Evolutionary conservation across 1,284 basidiomycete genomes (phyloP).

Genomic region (Fistulinella cinereoalba): DNA sequence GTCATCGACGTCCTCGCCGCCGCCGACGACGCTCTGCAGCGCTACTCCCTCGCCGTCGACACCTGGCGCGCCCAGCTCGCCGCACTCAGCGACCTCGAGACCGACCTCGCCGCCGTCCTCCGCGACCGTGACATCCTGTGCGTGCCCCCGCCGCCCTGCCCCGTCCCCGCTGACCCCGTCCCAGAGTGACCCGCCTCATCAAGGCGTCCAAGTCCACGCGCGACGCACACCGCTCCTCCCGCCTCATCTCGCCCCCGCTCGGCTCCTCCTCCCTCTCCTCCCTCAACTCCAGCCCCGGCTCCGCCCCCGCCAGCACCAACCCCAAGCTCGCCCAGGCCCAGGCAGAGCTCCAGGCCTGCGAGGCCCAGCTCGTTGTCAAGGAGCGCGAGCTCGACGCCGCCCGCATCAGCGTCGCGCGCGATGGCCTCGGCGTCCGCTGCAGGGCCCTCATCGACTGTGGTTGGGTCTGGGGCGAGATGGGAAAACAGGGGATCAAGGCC

Average conservation of each 20-base stretch:
- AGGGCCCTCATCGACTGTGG: slow-evolving; percentile 66
- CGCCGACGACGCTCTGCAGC: slow-evolving; percentile 64
- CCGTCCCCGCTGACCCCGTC: too few relatives aligned
- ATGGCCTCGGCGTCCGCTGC: slow-evolving; percentile 60
- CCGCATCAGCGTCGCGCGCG: slow-evolving; percentile 50
- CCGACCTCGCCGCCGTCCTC: slow-evolving; percentile 64
- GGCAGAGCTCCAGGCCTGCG: slow-evolving; percentile 73
- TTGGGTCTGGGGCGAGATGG: slow-evolving; percentile 63
- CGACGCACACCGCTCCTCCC: slow-evolving; percentile 36
- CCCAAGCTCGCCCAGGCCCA: slow-evolving; percentile 65
- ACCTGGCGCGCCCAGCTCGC: slow-evolving; percentile 55
- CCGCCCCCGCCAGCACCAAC: slow-evolving; percentile 23
- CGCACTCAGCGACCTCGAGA: slow-evolving; percentile 56
- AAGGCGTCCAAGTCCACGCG: slow-evolving; percentile 65
- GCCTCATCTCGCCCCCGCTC: slow-evolving; percentile 26
- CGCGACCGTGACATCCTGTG: slow-evolving; percentile 77
- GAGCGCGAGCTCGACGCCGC: slow-evolving; percentile 58
- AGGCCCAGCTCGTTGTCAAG: slow-evolving; percentile 63
- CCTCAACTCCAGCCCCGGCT: slow-evolving; percentile 34
- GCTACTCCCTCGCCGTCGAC: slow-evolving; percentile 59
- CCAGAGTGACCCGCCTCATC: slow-evolving; percentile 70
- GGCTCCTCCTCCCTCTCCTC: slow-evolving; percentile 38
- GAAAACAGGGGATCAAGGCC: slow-evolving; percentile 49
- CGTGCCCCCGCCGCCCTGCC: slow-evolving; percentile 30
- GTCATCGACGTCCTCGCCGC: slow-evolving; percentile 57